Conservation (phyloP, 768 basidiomycete species). For the Leccinum rimulosum region DNA sequence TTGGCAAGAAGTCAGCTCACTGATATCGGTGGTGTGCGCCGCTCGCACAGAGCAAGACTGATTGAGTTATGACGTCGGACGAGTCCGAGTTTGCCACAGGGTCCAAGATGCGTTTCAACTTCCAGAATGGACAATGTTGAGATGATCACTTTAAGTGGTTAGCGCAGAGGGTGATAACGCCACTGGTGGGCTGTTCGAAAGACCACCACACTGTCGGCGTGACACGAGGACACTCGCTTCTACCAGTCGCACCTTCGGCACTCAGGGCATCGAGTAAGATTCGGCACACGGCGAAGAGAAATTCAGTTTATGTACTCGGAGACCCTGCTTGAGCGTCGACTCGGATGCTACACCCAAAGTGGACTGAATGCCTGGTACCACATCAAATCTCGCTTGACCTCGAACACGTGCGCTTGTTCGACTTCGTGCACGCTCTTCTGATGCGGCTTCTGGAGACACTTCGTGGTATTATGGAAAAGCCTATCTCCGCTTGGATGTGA, state of each 20-base stretch:
- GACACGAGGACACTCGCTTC: neutral
- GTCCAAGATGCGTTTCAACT: neutral
- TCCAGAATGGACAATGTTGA: neutral
- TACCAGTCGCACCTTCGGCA: neutral
- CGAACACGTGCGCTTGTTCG: neutral
- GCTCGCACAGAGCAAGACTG: neutral
- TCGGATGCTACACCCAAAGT: neutral
- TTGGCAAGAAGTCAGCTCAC: neutral
- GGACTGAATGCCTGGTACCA: neutral
- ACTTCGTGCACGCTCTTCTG: neutral
- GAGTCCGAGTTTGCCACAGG: neutral
- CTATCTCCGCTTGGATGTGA: neutral
- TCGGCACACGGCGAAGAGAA: neutral
- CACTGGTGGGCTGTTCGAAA: neutral
- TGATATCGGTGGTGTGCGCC: neutral
- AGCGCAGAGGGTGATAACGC: neutral
- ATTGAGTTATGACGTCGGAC: neutral
- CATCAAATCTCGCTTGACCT: neutral
- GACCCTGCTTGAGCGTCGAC: neutral
- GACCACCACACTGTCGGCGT: neutral
- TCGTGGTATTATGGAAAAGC: neutral
- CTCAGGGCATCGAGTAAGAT: neutral
- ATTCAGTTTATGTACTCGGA: neutral
- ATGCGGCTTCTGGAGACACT: neutral
- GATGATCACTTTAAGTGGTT: neutral